Base-by-base conservation (phyloP, 345 rosid genomes). In the Corymbia maculata region DNA sequence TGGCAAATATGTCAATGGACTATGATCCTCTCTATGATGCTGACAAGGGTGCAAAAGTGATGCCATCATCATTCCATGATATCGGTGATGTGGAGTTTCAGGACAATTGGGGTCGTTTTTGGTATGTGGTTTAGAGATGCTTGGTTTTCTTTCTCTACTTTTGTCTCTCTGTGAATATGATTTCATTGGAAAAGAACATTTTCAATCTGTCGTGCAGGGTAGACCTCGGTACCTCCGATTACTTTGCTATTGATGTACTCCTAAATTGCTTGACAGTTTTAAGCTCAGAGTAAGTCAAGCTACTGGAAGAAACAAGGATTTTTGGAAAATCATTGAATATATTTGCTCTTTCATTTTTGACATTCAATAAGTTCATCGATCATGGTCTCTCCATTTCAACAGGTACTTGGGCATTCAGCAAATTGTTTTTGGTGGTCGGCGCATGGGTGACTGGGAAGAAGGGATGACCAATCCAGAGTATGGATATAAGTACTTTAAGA, bases 381-480 rank as follows among this genome's bases (percentile, higher is more conserved):
- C 11, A 51, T 12, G 44, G 21, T 36, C 19, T 36, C 19, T 15
- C 61, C 32, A 64, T 49, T 64, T 36, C 91, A 88, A 87, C 95
- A 97, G 98, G 89, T 95, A 96, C 89, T 86, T 94, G 49, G 98
- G 98, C 85, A 95, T 97, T 90, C 97, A 96, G 59, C 99, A 97
- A 90, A 93, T 94, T 70, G 95, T 97, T 87, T 96, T 97, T 80
- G 98, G 99, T 55, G 98, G 99, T 52, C 94, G 91, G 68, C 88
- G 92, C 79, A 87, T 97, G 91, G 99, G 98, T 70, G 99, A 97
- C 88, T 97, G 99, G 99, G 99, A 97, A 94, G 99, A 95, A 87
- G 97, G 96, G 86, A 95, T 96, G 99, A 95, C 95, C 45, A 91
- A 90, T 90, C 92, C 98, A 1, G 96, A 94, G 88, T 93, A 90